phyloP scores from a whole-genome alignment of 805 yeast genomes.

The Saccharomycopsis sp. region DNA sequence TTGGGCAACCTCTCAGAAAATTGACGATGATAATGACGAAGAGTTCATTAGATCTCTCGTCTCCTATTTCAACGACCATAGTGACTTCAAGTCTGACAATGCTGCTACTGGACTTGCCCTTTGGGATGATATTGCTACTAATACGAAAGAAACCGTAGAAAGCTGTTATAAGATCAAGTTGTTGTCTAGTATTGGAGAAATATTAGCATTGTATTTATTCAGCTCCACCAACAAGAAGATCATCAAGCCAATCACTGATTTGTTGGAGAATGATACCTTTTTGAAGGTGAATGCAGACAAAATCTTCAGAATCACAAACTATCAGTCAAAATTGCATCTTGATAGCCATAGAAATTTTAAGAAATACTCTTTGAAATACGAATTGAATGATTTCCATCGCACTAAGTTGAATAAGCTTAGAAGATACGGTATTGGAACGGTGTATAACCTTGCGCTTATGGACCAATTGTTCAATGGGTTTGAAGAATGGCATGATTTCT shows the following conservation, averaged over 20 bases:
- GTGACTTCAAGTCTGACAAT: constrained; percentile 27
- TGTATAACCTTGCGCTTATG: constrained; percentile 57
- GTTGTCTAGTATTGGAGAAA: constrained; percentile 64
- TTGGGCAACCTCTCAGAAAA: constrained; percentile 61
- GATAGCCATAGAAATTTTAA: constrained; percentile 10
- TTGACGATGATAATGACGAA: constrained; percentile 38
- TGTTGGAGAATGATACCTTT: constrained; percentile 36
- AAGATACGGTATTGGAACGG: constrained; percentile 44
- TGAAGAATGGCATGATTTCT: constrained; percentile 38
- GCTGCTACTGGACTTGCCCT: constrained; percentile 8
- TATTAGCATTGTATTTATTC: constrained; percentile 65
- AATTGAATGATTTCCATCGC: constrained; percentile 24
- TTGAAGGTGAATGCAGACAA: constrained; percentile 26
- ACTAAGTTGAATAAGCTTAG: constrained; percentile 40
- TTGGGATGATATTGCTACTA: constrained; percentile 10
- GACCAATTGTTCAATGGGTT: constrained; percentile 47
- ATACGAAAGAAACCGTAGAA: constrained; percentile 26
- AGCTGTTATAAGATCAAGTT: constrained; percentile 51
- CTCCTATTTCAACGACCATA: constrained; percentile 29
- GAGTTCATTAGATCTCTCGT: constrained; percentile 31
- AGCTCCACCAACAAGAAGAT: constrained; percentile 42
- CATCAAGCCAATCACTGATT: constrained; percentile 36
- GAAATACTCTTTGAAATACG: constrained; percentile 8
- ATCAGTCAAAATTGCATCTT: constrained; percentile 23
- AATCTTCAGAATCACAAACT: constrained; percentile 40